Conservation (phyloP, 140 eudicot genomes). For the Erigeron philadelphicus region DNA sequence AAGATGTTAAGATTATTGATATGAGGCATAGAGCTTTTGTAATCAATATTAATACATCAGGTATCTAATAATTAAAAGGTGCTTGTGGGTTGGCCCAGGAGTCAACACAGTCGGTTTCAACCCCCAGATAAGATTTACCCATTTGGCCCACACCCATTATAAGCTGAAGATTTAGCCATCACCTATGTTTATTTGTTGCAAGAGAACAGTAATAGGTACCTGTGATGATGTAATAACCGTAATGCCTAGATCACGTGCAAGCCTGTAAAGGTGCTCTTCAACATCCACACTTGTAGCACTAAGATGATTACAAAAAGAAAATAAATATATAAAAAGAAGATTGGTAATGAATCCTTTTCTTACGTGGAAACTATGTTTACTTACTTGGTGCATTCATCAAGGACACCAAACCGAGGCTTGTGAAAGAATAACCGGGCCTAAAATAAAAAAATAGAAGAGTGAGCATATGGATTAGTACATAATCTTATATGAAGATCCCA, state of each 20-base stretch:
- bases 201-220: slow-evolving; percentile 33
- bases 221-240: slow-evolving; percentile 90
- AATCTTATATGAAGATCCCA: background rate
- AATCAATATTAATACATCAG: no score
- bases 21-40: no score
- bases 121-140: background rate
- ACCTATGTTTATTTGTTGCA: no score
- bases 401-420: slow-evolving; percentile 86
- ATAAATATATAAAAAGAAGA: background rate
- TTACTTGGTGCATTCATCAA: slow-evolving; percentile 98
- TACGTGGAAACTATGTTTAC: slow-evolving; percentile 18
- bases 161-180: background rate
- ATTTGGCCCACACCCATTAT: no score
- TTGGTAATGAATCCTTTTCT: slow-evolving; percentile 18
- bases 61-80: no score
- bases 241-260: slow-evolving; percentile 70
- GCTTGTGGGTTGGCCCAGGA: no score
- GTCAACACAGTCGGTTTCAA: no score
- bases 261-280: slow-evolving; percentile 84
- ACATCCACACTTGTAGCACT: slow-evolving; percentile 98
- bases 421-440: slow-evolving; percentile 97
- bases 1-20: no score
- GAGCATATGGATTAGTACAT: background rate
- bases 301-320: background rate
- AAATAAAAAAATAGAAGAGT: slow-evolving; percentile 19